phyloP scores from a whole-genome alignment of 495 filamentous ascomycete genomes.

The Xylaria scruposa region DNA sequence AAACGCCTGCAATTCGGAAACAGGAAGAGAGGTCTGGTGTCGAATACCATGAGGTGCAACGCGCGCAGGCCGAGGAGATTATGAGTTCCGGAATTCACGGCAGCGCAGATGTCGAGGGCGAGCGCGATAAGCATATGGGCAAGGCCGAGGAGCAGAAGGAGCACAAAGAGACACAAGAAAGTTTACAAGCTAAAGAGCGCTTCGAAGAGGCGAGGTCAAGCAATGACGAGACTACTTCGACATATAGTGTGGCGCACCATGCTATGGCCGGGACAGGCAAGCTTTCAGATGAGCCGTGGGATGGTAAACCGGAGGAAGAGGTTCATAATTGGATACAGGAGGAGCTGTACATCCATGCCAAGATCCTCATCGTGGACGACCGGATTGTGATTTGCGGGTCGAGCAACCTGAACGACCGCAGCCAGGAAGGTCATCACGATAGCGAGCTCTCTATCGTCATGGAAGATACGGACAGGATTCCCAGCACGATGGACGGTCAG shows the following conservation, averaged over 20 bases:
- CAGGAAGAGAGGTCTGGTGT: conserved; percentile 81
- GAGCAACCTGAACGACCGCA: conserved; percentile 93
- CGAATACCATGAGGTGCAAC: conserved; percentile 82
- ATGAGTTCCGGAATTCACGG: conserved; percentile 78
- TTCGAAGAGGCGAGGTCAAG: conserved; percentile 67
- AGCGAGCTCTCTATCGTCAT: conserved; percentile 92
- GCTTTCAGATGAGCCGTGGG: conserved; percentile 74
- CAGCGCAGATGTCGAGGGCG: conserved; percentile 50
- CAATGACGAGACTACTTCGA: conserved; percentile 53
- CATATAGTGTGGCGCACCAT: conserved; percentile 76
- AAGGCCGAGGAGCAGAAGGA: conserved; percentile 51
- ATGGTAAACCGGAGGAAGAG: conserved; percentile 72
- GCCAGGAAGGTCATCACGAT: conserved; percentile 88
- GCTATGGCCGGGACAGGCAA: conserved; percentile 76
- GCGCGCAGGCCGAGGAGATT: conserved; percentile 82
- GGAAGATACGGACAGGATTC: conserved; percentile 79
- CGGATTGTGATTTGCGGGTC: conserved; percentile 81
- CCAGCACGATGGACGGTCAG: conserved; percentile 78
- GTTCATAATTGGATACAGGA: conserved; percentile 90
- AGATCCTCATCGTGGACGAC: conserved; percentile 87
- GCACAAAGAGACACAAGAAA: conserved; percentile 56
- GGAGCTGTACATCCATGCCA: conserved; percentile 92
- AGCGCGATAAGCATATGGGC: conserved; percentile 50
- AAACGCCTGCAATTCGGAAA: conserved; percentile 68
- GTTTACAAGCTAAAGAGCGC: conserved; percentile 61